Base-by-base conservation (phyloP, 805 yeast genomes). In the Metschnikowia picachoensis region DNA sequence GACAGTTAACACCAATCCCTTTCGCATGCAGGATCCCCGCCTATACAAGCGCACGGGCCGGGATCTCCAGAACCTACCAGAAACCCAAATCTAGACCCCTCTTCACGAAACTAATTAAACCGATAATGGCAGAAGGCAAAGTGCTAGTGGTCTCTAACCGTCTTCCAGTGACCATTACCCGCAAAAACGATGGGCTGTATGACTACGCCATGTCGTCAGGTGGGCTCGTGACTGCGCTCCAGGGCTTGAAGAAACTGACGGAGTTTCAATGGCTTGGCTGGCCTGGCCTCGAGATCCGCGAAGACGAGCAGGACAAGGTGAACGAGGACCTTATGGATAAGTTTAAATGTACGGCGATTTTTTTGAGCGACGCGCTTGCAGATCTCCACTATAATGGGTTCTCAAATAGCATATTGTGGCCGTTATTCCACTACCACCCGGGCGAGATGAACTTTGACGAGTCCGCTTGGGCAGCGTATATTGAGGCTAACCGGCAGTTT, bases 371-470 rank as follows among this genome's bases (percentile, higher is more conserved):
- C 60, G 88, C 86, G 51, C 77, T 94, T 52, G 97, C 98, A 1
- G 98, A 94, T 60, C 74, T 94, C 54, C 98, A 94, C 68, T 94
- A 94, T 69, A 94, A 95, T 63, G 99, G 98, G 29, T 94, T 95
- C 67, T 80, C 89, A 52, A 94, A 94, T 67, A 86, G 95, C 13
- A 94, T 94, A 52, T 71, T 94, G 53, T 94, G 99, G 99, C 99
- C 99, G 1, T 69, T 95, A 50, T 94, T 94, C 73, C 99, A 94
- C 65, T 94, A 94, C 67, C 99, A 94, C 62, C 99, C 99, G 0
- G 99, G 98, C 50, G 99, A 95, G 66, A 94, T 95, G 86, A 91
- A 88, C 63, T 94, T 94, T 61, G 99, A 94, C 66, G 99, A 94
- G 64, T 82, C 80, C 51, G 96, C 97, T 1, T 94, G 99, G 99